phyloP scores from a whole-genome alignment of 768 basidiomycete genomes.

The Hericium coralloides region DNA sequence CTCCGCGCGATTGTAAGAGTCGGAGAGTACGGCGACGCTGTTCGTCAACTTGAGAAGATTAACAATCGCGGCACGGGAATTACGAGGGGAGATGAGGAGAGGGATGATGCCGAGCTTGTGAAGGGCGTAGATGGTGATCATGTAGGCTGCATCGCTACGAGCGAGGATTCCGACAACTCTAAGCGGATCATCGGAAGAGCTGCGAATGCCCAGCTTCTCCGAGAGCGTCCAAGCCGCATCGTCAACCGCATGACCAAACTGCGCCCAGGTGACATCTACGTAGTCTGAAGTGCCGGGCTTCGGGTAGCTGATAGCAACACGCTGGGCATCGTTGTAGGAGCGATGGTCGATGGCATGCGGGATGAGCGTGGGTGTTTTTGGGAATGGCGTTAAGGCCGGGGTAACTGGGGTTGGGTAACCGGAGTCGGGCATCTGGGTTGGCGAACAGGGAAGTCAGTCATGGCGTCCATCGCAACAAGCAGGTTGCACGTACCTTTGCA shows the following conservation, averaged over 20 bases:
- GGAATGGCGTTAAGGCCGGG: not conserved
- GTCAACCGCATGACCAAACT: constrained; percentile 3
- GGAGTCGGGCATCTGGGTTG: not conserved
- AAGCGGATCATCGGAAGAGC: constrained; percentile 1
- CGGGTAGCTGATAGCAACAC: constrained; percentile 5
- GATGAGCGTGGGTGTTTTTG: not conserved
- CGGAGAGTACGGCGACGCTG: constrained; percentile 1
- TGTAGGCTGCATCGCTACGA: constrained; percentile 1
- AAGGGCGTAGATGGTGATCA: constrained; percentile 7
- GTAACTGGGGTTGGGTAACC: not conserved
- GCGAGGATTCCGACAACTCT: constrained; percentile 4
- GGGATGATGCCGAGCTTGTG: constrained; percentile 3
- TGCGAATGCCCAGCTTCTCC: not conserved
- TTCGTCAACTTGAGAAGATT: constrained; percentile 5
- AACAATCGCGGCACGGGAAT: constrained; percentile 2
- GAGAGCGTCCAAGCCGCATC: constrained; percentile 1
- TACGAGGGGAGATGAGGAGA: constrained; percentile 3
- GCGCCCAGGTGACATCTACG: constrained; percentile 3
- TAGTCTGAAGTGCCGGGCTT: constrained; percentile 2
- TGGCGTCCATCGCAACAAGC: no score
- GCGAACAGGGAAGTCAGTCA: no score
- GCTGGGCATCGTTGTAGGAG: constrained; percentile 2
- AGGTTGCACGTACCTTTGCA: no score
- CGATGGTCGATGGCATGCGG: constrained; percentile 5
- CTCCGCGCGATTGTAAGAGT: constrained; percentile 1